Conservation (phyloP, 2,329 filamentous ascomycete genomes). For the Epichloe hybrida region DNA sequence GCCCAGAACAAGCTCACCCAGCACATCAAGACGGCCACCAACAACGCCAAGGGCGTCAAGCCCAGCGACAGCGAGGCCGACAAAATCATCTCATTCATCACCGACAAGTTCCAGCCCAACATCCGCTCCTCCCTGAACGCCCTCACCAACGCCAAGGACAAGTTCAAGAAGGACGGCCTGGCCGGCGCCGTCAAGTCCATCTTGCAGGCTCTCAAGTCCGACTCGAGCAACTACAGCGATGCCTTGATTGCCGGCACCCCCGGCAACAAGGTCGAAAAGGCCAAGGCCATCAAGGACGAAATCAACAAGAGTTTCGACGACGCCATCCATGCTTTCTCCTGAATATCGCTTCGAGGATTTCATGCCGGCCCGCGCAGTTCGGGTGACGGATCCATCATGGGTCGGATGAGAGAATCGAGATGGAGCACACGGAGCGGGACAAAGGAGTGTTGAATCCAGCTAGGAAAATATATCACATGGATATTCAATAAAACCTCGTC, state of each 20-base stretch:
- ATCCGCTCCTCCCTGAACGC: neutral
- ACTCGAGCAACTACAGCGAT: neutral
- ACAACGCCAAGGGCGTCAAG: neutral
- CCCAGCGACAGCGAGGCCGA: neutral
- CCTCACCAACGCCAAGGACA: neutral
- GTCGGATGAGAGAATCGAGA: too few species aligned
- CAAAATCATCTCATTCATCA: neutral
- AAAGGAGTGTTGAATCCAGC: too few species aligned
- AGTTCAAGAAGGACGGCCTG: neutral
- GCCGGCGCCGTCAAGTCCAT: neutral
- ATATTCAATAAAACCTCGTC: too few species aligned
- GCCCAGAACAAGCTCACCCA: neutral
- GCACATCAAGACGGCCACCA: neutral
- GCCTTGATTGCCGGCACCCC: neutral
- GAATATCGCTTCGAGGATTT: too few species aligned
- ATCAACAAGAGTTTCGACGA: neutral
- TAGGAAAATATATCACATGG: too few species aligned
- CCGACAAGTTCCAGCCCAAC: neutral
- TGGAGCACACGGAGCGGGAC: too few species aligned
- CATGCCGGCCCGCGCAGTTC: too few species aligned
- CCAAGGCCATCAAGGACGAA: neutral
- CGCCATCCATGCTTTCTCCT: slow-evolving; percentile 1
- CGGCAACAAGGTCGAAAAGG: neutral
- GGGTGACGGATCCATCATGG: too few species aligned
- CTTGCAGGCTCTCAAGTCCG: neutral